Evolutionary conservation across 805 yeast species (phyloP), one percentile per base, ranked within the genome.

Genomic region (Metschnikowia lochheadii): DNA sequence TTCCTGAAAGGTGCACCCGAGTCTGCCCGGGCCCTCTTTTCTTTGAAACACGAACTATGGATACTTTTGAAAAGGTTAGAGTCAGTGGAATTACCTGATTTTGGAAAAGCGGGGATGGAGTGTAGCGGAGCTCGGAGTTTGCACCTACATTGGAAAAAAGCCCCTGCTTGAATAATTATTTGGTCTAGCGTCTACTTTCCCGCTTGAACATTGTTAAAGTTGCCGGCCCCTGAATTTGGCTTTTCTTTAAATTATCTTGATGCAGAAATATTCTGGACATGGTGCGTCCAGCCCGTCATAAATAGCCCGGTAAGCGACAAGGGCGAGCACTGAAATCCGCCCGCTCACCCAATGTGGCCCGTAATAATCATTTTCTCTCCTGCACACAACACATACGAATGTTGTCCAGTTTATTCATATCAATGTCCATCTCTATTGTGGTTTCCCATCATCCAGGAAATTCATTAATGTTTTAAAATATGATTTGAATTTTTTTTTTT

Each of bases 101-200:
- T 34, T 11, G 38, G 20, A 20, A 42, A 33, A 42, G 45, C 38
- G 45, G 45, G 45, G 45, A 18, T 21, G 43, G 34, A 29, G 43
- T 7, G 41, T 26, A 15, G n/a, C 43, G 43, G 43, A 40, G 43
- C 29, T 40, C 43, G 43, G 43, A 29, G 43, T 40, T 40, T 40
- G 34, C 29, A 14, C 34, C 20, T 14, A 21, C 8, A 15, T 21
- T 18, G 18, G 10, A 23, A 20, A 20, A 11, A 8, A 13, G 13
- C 21, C 23, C 10, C 3, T 13, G 40, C 23, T 17, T 13, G 13
- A 10, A 35, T 17, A n/a, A 15, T 17, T 15, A 15, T 11, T 10
- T 14, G 20, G 18, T 17, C 13, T 15, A 20, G 18, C 3, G 11
- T 15, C 38, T 11, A 8, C 13, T 15, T 35, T 17, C 20, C 38